These are phyloP conservation scores for Pichia sp. DNA, from an alignment of 1,139 yeast species.

Conservation along the genomic window DNA sequence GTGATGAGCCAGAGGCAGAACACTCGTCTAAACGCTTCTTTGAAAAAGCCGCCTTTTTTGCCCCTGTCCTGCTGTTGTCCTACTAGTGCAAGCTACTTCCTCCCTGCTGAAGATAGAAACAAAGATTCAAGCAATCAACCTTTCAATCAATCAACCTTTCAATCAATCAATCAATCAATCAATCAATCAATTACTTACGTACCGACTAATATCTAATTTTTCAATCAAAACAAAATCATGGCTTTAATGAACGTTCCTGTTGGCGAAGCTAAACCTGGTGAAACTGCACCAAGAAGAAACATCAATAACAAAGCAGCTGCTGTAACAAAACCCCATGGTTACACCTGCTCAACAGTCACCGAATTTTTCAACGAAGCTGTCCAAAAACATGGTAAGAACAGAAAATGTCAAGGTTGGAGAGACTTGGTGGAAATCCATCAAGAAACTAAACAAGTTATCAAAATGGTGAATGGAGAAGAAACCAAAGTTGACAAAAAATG, in stretches of 20 bases:
- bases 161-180: neutral
- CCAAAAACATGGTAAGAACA: conserved; percentile 43
- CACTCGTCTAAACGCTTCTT: too few relatives aligned
- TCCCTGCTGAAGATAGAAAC: too few relatives aligned
- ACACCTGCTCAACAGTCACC: conserved; percentile 57
- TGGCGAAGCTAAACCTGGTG: conserved; percentile 77
- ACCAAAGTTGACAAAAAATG: conserved; percentile 73
- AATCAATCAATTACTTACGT: neutral
- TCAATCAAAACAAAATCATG: conserved; percentile 1
- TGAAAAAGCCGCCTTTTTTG: too few relatives aligned
- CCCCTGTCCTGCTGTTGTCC: too few relatives aligned
- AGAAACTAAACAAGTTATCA: conserved; percentile 70
- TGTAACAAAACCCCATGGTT: conserved; percentile 47
- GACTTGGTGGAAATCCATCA: conserved; percentile 62
- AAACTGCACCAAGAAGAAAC: conserved; percentile 88
- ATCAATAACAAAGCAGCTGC: conserved; percentile 51
- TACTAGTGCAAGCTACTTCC: too few relatives aligned
- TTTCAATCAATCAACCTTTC: too few relatives aligned
- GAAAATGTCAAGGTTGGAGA: conserved; percentile 74
- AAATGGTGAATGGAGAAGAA: conserved; percentile 71
- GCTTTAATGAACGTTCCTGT: conserved; percentile 50
- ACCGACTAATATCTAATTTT: neutral
- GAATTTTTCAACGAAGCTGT: conserved; percentile 65
- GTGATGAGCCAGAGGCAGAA: too few relatives aligned
- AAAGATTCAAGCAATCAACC: too few relatives aligned